A percentile compares a stretch with the other conserved stretches of the same genome.
Evolutionary conservation across 768 basidiomycete genomes (phyloP).

Genomic region (Xanthoconium stramineum): DNA sequence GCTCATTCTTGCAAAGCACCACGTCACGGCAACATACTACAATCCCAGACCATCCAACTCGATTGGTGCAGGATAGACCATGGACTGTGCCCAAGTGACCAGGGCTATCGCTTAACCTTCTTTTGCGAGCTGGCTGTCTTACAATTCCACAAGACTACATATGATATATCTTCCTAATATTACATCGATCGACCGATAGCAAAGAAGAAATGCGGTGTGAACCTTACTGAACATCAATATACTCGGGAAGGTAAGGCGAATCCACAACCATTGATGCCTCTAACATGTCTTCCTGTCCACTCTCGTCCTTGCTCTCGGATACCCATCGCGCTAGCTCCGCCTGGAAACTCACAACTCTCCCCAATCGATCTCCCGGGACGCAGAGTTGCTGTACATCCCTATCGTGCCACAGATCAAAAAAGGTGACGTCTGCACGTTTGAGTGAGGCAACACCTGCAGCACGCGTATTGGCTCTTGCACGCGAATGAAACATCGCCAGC

Average conservation of each 20-base stretch:
- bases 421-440: background rate
- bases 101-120: too few species aligned
- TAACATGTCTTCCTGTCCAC: background rate
- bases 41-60: too few species aligned
- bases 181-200: too few species aligned
- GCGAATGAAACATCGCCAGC: slow-evolving; percentile 10
- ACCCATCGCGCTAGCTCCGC: background rate
- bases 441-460: slow-evolving; percentile 4
- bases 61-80: too few species aligned
- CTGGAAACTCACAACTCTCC: background rate
- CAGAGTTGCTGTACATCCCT: background rate
- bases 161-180: too few species aligned
- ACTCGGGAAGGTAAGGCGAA: slow-evolving; percentile 11
- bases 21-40: too few species aligned
- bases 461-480: background rate
- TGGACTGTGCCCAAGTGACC: too few species aligned
- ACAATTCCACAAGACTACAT: too few species aligned
- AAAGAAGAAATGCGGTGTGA: background rate
- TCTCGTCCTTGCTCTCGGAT: background rate
- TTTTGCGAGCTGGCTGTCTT: too few species aligned
- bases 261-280: slow-evolving; percentile 5
- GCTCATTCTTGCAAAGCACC: too few species aligned
- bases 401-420: background rate
- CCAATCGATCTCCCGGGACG: background rate
- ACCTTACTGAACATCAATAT: slow-evolving; percentile 2